Base-by-base conservation (phyloP, 1,284 basidiomycete genomes). In the Cerioporus squamosus region DNA sequence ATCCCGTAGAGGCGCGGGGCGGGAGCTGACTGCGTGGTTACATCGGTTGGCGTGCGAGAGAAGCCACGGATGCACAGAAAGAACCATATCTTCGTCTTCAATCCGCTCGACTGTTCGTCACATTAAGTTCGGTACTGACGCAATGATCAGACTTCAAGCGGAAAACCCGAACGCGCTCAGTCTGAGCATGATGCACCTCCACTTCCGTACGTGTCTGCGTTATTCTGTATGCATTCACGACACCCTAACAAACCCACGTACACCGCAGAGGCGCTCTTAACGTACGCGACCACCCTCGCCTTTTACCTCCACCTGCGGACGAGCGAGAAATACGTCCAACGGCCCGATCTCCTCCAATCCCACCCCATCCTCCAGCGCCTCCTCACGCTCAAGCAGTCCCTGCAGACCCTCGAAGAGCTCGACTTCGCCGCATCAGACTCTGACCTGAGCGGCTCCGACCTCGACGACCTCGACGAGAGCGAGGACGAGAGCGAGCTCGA, bases 221-320 rank as follows among this genome's bases (percentile, higher is more conserved):
- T 17, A 53, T 43, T 22, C 42, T 15, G 18, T 9, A 9, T 45
- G 18, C 5, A 33, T 20, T 12, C 29, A 10, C 20, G 40, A n/a
- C n/a, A n/a, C 33, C 5, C 6, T 1, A 36, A 12, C 33, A 10
- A 36, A 36, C 33, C 3, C 10, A 15, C 33, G 3, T 7, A n/a
- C 29, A 44, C 31, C 50, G 18, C 71, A 95, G 94, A 98, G 79
- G 85, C 94, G 1, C 80, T 97, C 2, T 77, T 97, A 44, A 93
- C 95, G 9, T 99, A 99, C 72, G 83, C 92, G 9, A 93, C 95
- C 1, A 91, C 89, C 1, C 87, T 98, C 45, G 91, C 95, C 0
- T 98, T 96, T 78, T 98, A 97, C 77, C 81, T 99, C 51, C 88
- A 96, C 72, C 82, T 99, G 24, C 87, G 93, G 15, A 80, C 91